Evolutionary conservation across 305 asterid species (phyloP).

Genomic region (Fraxinus nigra): DNA sequence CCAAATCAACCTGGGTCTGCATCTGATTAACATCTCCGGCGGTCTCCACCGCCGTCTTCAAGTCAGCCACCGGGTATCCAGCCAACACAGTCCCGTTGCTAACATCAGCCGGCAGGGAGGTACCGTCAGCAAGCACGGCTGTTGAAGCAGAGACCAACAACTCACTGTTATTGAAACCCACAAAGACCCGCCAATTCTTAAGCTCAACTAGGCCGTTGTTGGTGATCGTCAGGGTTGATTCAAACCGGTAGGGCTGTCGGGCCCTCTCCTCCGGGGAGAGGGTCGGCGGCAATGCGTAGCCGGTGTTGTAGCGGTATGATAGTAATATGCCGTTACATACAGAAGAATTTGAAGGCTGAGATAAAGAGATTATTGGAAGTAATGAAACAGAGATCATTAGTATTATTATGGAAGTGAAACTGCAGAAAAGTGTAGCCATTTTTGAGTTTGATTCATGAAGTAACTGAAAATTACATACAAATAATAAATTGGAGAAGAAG

Average conservation of each 20-base stretch:
- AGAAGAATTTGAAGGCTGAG: constrained; percentile 33
- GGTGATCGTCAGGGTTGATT: constrained; percentile 47
- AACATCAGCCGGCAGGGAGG: constrained; percentile 52
- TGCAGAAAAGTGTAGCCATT: constrained; percentile 20
- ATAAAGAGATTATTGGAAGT: constrained; percentile 31
- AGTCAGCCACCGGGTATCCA: constrained; percentile 51
- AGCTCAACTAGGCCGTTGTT: constrained; percentile 54
- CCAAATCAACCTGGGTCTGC: constrained; percentile 46
- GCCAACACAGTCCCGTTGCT: constrained; percentile 55
- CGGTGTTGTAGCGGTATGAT: constrained; percentile 39
- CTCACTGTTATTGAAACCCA: constrained; percentile 61
- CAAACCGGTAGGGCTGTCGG: constrained; percentile 63
- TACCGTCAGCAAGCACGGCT: constrained; percentile 64
- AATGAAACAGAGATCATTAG: constrained; percentile 24
- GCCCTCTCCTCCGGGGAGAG: constrained; percentile 30
- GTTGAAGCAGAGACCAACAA: constrained; percentile 46
- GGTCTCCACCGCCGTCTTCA: constrained; percentile 55
- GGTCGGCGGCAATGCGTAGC: constrained; percentile 43
- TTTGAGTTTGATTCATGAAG: not conserved
- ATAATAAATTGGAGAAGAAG: constrained; percentile 4
- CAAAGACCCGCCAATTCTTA: constrained; percentile 69
- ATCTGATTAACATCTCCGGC: constrained; percentile 63
- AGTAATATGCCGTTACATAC: constrained; percentile 59
- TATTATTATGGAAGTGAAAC: constrained; percentile 15
- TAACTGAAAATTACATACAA: not conserved